Conservation (phyloP, 257 asterid species). For the Schizonepeta tenuifolia region DNA sequence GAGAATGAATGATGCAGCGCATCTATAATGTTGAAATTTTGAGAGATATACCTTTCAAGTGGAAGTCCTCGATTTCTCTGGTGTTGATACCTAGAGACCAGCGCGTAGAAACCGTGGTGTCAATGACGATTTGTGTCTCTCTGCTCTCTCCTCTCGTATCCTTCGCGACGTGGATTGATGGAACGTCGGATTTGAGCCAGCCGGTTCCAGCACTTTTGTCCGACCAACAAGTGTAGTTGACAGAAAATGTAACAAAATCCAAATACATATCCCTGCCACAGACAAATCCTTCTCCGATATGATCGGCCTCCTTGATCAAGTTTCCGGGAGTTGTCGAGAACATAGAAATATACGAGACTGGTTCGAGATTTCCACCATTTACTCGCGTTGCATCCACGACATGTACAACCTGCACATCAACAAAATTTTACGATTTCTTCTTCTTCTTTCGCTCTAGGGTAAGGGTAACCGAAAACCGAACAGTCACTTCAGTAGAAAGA, state of each 20-base stretch:
- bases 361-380: slow-evolving; percentile 46
- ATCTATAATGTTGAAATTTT: neutral
- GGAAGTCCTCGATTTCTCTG: slow-evolving; percentile 77
- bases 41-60: slow-evolving; percentile 60
- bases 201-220: slow-evolving; percentile 51
- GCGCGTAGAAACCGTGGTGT: slow-evolving; percentile 71
- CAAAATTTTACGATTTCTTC: neutral
- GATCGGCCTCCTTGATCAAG: slow-evolving; percentile 67
- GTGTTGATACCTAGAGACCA: slow-evolving; percentile 89
- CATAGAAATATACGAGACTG: slow-evolving; percentile 63
- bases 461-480: too few species aligned
- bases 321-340: slow-evolving; percentile 90
- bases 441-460: too few species aligned
- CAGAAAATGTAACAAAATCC: slow-evolving; percentile 85
- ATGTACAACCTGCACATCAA: slow-evolving; percentile 73
- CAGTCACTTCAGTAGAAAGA: neutral
- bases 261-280: slow-evolving; percentile 68
- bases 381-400: slow-evolving; percentile 67
- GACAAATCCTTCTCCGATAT: slow-evolving; percentile 71
- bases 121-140: slow-evolving; percentile 57
- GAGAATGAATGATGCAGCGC: neutral
- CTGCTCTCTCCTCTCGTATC: slow-evolving; percentile 58
- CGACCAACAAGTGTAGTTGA: slow-evolving; percentile 80
- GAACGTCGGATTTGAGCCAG: slow-evolving; percentile 75
- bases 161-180: slow-evolving; percentile 57